These are phyloP conservation scores for Tetrapisispora nanseiensis DNA, from an alignment of 805 yeast genomes.

Conservation along the genomic window DNA sequence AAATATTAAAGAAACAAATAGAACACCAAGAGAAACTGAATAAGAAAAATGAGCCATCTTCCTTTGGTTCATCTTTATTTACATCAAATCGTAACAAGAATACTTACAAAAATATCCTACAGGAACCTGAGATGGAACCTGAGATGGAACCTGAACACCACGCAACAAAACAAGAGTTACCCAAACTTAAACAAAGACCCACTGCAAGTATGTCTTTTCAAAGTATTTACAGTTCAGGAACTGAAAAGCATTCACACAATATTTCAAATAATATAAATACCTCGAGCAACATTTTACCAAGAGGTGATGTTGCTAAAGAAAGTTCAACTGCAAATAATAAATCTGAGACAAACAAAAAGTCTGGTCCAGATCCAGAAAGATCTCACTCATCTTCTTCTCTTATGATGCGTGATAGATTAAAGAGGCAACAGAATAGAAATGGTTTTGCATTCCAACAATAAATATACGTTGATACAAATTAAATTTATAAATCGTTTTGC, in stretches of 20 bases:
- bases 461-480: not conserved
- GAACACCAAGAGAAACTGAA: conserved; percentile 7
- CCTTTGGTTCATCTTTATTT: not conserved
- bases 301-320: not conserved
- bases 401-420: conserved; percentile 26
- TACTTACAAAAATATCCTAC: conserved; percentile 1
- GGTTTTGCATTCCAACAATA: not conserved
- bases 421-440: conserved; percentile 11
- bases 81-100: not conserved
- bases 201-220: conserved; percentile 22
- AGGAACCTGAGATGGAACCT: not conserved
- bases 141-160: not conserved
- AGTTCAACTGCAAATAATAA: not conserved
- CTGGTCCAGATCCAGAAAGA: not conserved
- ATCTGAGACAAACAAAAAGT: not conserved
- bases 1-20: conserved; percentile 22
- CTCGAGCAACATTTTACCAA: no score
- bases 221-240: conserved; percentile 12
- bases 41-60: not conserved
- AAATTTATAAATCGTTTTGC: not conserved
- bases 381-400: conserved; percentile 13
- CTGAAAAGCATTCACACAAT: not conserved
- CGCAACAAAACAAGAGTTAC: no score
- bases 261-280: not conserved
- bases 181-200: conserved; percentile 2